Evolutionary conservation across 148 eudicot genomes (phyloP), one percentile per base, ranked within the genome.

Genomic region (Dianthus caryophyllus): DNA sequence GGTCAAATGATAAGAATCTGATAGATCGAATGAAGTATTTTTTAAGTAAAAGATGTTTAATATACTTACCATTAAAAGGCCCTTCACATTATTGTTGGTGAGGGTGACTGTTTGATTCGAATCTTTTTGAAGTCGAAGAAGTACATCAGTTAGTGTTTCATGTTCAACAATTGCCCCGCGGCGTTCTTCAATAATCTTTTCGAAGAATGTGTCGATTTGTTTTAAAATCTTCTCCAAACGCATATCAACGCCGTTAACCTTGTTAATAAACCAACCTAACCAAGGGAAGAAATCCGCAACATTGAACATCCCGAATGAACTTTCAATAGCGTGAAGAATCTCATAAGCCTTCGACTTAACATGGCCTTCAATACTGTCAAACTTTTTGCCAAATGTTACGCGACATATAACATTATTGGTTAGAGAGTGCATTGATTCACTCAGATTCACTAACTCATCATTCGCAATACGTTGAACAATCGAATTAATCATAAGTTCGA

Each of bases 251-350:
- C 88, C 86, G 60, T 80, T 82, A 17, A 84, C 44, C 67, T 77
- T 84, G 65, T 82, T 84, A n/a, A 80, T 21, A 3, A 79, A 0
- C 83, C 83, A 79, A 52, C 70, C 81, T 59, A 84, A 52, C 82
- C 81, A 77, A 17, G 87, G 89, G 54, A 72, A 84, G 61, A 64
- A 87, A 65, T 87, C 85, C 9, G 85, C 83, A 5, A 87, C 30
- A 72, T 83, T 82, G 9, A 82, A 21, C 50, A 79, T 86, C 46
- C 78, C 88, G 51, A 79, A 17, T 62, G 84, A 61, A 1, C 17
- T 12, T 48, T 84, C 82, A 7, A 70, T 66, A 4, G 73, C 77
- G 12, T 41, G 38, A 26, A 87, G 61, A 31, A 82, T 67, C 31
- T 77, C 78, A 48, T 49, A 33, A 25, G 64, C 49, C 1, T 63